A percentile compares a stretch with the other conserved stretches of the same genome.
Conservation (phyloP, 2,329 filamentous ascomycete species). For the Cercospora nicotianae region DNA sequence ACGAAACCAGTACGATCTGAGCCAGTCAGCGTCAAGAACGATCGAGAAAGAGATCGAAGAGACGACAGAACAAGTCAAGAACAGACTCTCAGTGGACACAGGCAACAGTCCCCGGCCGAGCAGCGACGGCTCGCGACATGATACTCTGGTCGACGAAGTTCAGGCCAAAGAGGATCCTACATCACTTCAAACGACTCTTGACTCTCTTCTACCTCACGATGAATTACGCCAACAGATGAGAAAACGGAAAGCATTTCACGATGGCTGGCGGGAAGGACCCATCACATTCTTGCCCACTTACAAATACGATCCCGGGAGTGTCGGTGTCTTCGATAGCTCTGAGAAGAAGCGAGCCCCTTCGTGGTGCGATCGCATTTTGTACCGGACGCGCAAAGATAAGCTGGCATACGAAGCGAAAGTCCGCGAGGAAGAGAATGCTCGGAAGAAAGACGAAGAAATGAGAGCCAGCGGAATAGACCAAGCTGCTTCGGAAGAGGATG, state of each 20-base stretch:
- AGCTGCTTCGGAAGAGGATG: conserved; percentile 72
- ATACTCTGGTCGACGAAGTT: conserved; percentile 33
- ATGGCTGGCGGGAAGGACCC: conserved; percentile 86
- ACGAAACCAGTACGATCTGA: conserved; percentile 69
- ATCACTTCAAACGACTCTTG: conserved; percentile 83
- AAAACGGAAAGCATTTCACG: conserved; percentile 76
- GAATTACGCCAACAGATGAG: conserved; percentile 76
- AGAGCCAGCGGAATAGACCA: conserved; percentile 73
- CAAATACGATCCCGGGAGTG: conserved; percentile 95
- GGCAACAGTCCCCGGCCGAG: conserved; percentile 17
- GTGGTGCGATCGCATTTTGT: conserved; percentile 96
- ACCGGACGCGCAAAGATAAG: conserved; percentile 71
- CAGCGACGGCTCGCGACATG: conserved; percentile 20
- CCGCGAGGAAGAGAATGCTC: conserved; percentile 65
- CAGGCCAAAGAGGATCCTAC: conserved; percentile 70
- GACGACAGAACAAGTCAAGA: conserved; percentile 31
- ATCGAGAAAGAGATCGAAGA: conserved; percentile 40
- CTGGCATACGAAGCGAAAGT: conserved; percentile 62
- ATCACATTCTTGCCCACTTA: conserved; percentile 92
- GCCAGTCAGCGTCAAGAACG: conserved; percentile 36
- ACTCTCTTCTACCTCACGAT: conserved; percentile 85
- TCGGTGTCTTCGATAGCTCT: conserved; percentile 89
- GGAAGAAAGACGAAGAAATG: conserved; percentile 80
- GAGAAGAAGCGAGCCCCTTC: conserved; percentile 91
- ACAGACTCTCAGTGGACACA: conserved; percentile 16